Percentiles rank a stretch among this genome's conserved stretches.
Conservation (phyloP, 1,284 basidiomycete genomes). For the Gymnopus androsaceus region DNA sequence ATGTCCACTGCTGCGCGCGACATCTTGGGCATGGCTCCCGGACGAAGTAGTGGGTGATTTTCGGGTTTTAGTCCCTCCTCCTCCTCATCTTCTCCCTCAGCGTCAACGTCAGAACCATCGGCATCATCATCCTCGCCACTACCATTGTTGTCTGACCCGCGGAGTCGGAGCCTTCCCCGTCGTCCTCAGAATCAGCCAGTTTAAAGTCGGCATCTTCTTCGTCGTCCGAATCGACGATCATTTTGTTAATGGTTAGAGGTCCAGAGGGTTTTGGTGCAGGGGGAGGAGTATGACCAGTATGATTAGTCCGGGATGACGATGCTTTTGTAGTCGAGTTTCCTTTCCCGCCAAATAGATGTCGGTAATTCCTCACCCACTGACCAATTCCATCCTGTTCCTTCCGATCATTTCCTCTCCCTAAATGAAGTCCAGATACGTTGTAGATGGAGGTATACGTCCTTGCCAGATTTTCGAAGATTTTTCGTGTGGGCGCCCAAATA, state of each 20-base stretch:
- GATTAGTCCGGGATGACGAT: not conserved
- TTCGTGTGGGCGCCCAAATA: no score
- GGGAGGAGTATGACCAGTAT: slow-evolving; percentile 9
- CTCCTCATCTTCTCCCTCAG: slow-evolving; percentile 33
- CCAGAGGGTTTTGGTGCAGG: slow-evolving; percentile 19
- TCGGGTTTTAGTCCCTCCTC: slow-evolving; percentile 50
- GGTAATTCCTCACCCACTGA: slow-evolving; percentile 60
- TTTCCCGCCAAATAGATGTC: slow-evolving; percentile 55
- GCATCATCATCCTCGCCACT: slow-evolving; percentile 24
- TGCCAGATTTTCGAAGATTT: no score
- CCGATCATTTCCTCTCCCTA: slow-evolving; percentile 68
- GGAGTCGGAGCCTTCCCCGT: slow-evolving; percentile 1
- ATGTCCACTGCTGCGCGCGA: slow-evolving; percentile 65
- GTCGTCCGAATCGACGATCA: slow-evolving; percentile 52
- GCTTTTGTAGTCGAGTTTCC: slow-evolving; percentile 16
- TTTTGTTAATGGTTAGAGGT: slow-evolving; percentile 39
- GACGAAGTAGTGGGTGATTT: slow-evolving; percentile 62
- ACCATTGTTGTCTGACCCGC: slow-evolving; percentile 25
- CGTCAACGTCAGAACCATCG: slow-evolving; percentile 26
- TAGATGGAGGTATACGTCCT: no score
- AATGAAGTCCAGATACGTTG: no score
- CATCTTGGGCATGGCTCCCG: slow-evolving; percentile 70
- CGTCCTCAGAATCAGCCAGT: slow-evolving; percentile 20
- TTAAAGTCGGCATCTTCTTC: slow-evolving; percentile 51
- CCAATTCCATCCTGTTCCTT: slow-evolving; percentile 65